Percentiles rank a stretch among this genome's conserved stretches.
These are phyloP conservation scores for Monilinia vaccinii-corymbosi DNA, from an alignment of 2,329 filamentous ascomycete genomes.

Conservation along the genomic window DNA sequence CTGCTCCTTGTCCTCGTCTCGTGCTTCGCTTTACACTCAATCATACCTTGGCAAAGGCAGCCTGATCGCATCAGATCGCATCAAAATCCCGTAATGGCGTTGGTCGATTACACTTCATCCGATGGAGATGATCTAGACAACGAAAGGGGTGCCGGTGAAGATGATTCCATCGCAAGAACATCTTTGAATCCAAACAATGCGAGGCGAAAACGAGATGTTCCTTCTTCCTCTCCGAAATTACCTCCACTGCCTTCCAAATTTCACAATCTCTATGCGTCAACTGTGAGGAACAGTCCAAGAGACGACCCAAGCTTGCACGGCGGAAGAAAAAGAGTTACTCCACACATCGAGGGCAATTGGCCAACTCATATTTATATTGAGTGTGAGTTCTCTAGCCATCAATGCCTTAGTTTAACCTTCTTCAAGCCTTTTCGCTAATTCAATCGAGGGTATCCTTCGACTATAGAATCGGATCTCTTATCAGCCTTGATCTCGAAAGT, in stretches of 20 bases:
- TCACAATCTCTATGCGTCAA: constrained; percentile 82
- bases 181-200: background rate
- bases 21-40: background rate
- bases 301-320: constrained; percentile 83
- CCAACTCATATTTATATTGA: constrained; percentile 87
- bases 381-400: constrained; percentile 55
- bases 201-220: constrained; percentile 30
- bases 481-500: constrained; percentile 33
- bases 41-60: background rate
- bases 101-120: constrained; percentile 58
- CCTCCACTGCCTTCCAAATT: constrained; percentile 74
- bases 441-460: constrained; percentile 44
- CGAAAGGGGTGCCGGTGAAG: background rate
- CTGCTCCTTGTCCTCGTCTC: background rate
- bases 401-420: background rate
- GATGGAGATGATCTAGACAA: constrained; percentile 29
- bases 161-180: background rate
- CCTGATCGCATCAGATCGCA: background rate
- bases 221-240: constrained; percentile 31
- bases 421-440: constrained; percentile 18
- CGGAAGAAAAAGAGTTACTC: constrained; percentile 71
- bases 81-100: constrained; percentile 39
- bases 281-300: constrained; percentile 62
- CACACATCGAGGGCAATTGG: constrained; percentile 86
- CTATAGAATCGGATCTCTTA: constrained; percentile 40